These are phyloP conservation scores for Croton setiger DNA, from an alignment of 441 rosid genomes.

Conservation along the genomic window DNA sequence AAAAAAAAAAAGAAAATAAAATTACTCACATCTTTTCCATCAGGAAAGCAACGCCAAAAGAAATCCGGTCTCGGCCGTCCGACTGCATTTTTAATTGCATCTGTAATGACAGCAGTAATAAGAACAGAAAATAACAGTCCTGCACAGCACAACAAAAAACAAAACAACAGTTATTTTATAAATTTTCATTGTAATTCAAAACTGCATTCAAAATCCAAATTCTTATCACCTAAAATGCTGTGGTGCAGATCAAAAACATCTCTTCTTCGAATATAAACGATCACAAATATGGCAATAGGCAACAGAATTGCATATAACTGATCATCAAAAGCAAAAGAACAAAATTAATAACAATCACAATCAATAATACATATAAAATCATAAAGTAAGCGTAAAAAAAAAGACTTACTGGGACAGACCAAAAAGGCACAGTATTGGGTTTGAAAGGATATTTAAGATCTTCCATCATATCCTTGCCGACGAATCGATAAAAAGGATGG, in stretches of 20 bases:
- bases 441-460: constrained; percentile 76
- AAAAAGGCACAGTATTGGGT: constrained; percentile 64
- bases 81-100: constrained; percentile 55
- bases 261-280: constrained; percentile 53
- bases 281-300: constrained; percentile 48
- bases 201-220: too few relatives aligned
- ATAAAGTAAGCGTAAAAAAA: not conserved
- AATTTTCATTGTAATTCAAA: too few relatives aligned
- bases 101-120: constrained; percentile 77
- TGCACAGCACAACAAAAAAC: too few relatives aligned
- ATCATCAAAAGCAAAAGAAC: constrained; percentile 8
- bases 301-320: constrained; percentile 66
- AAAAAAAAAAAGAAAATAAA: not conserved
- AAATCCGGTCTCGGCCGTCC: constrained; percentile 79
- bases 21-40: constrained; percentile 60
- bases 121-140: constrained; percentile 61
- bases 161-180: too few relatives aligned
- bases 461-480: constrained; percentile 71
- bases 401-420: constrained; percentile 84
- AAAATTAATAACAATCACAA: not conserved
- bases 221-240: constrained; percentile 67
- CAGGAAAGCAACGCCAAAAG: constrained; percentile 85
- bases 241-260: constrained; percentile 85
- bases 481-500: constrained; percentile 81
- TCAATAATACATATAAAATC: not conserved